These are phyloP conservation scores for Gossypium arboreum DNA, from an alignment of 345 rosid genomes.

Conservation along the genomic window DNA sequence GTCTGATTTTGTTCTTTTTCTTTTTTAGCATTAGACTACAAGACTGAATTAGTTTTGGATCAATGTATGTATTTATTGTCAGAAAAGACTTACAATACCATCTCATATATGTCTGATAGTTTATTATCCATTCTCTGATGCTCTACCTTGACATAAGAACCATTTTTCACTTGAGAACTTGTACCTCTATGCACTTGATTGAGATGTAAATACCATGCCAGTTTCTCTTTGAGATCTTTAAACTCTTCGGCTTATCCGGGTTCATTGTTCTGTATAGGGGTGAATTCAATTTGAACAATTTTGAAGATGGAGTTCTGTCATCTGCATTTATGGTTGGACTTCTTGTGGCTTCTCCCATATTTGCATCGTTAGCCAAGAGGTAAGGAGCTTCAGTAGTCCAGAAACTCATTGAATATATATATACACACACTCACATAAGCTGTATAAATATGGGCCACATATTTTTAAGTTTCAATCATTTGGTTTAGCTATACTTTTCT, in stretches of 20 bases:
- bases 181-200: not conserved
- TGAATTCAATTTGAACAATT: constrained; percentile 69
- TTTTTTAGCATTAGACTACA: not conserved
- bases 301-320: constrained; percentile 84
- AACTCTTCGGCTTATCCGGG: constrained; percentile 4
- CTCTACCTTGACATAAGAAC: too few species aligned
- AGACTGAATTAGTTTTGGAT: not conserved
- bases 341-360: constrained; percentile 84
- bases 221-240: not conserved
- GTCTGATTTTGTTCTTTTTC: not conserved
- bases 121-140: not conserved
- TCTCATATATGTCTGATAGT: not conserved
- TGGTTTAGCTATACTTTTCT: not conserved
- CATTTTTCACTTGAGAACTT: too few species aligned
- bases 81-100: not conserved
- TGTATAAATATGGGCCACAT: not conserved
- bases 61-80: not conserved
- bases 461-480: not conserved
- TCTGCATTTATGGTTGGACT: constrained; percentile 99
- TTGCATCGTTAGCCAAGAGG: constrained; percentile 91
- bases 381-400: constrained; percentile 15
- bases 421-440: not conserved
- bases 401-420: not conserved
- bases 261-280: constrained; percentile 45
- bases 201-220: not conserved